These are phyloP conservation scores for Hymenoscyphus albidus DNA, from an alignment of 2,329 filamentous ascomycete genomes.

Conservation along the genomic window DNA sequence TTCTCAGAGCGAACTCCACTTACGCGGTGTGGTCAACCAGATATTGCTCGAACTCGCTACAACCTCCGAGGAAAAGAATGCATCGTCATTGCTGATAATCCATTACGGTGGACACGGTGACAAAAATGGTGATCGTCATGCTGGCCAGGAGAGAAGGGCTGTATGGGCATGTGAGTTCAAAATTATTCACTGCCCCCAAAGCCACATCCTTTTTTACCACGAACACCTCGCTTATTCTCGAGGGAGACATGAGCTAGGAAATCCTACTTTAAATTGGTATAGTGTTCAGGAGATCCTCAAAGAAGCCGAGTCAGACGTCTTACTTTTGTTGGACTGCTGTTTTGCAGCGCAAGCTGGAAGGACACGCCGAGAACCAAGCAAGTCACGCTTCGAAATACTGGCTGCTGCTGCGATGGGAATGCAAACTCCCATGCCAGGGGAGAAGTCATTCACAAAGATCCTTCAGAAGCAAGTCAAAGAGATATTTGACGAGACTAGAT, in stretches of 20 bases:
- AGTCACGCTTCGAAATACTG: neutral
- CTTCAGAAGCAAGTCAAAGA: neutral
- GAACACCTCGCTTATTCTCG: neutral
- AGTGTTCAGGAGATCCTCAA: neutral
- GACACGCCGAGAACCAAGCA: neutral
- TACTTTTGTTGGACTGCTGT: neutral
- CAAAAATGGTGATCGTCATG: neutral
- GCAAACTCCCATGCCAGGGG: neutral
- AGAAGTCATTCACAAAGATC: neutral
- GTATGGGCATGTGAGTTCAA: neutral
- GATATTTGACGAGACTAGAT: neutral
- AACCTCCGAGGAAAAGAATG: neutral
- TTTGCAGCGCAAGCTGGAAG: neutral
- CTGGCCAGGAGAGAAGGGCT: neutral
- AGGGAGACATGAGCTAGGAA: neutral
- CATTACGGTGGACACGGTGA: neutral
- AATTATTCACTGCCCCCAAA: neutral
- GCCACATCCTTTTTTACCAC: too few species aligned
- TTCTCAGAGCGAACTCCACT: neutral
- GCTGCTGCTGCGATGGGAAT: neutral
- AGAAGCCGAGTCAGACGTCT: neutral
- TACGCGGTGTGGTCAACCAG: neutral
- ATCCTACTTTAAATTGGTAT: neutral
- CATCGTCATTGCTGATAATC: neutral
- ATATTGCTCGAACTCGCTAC: neutral